A percentile compares a stretch with the other conserved stretches of the same genome.
These are phyloP conservation scores for Candida ficus DNA, from an alignment of 805 yeast species.

Conservation along the genomic window DNA sequence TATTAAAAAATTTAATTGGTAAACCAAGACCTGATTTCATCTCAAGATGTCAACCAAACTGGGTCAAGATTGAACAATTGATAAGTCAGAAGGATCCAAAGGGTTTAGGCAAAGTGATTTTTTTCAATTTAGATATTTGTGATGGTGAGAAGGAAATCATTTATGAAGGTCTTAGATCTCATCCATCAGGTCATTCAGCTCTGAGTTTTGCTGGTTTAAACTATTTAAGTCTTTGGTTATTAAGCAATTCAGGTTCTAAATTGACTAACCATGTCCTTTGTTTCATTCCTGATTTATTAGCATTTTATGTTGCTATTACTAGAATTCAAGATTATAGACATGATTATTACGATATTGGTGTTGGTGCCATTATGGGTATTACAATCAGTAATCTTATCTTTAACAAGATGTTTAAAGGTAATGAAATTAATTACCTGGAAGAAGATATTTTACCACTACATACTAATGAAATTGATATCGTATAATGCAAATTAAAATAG, in stretches of 20 bases:
- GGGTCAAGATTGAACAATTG: slow-evolving; percentile 8
- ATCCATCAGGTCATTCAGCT: slow-evolving; percentile 78
- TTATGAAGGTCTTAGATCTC: slow-evolving; percentile 70
- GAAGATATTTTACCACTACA: slow-evolving; percentile 12
- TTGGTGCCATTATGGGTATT: slow-evolving; percentile 69
- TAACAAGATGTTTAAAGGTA: slow-evolving; percentile 18
- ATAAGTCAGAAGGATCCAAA: slow-evolving; percentile 8
- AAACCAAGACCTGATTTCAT: slow-evolving; percentile 88
- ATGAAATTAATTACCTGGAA: slow-evolving; percentile 16
- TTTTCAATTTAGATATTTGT: slow-evolving; percentile 43
- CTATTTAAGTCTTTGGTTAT: slow-evolving; percentile 54
- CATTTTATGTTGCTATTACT: slow-evolving; percentile 70
- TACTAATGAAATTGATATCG: slow-evolving; percentile 1
- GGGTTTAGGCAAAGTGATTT: slow-evolving; percentile 3
- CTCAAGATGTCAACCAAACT: slow-evolving; percentile 69
- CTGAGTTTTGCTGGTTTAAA: slow-evolving; percentile 63
- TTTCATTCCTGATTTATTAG: slow-evolving; percentile 55
- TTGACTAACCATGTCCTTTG: slow-evolving; percentile 22
- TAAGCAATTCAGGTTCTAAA: slow-evolving; percentile 46
- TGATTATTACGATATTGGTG: slow-evolving; percentile 75
- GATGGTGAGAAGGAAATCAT: slow-evolving; percentile 40
- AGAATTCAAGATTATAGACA: slow-evolving; percentile 91
- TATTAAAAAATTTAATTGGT: slow-evolving; percentile 77
- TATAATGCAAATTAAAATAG: too few relatives aligned
- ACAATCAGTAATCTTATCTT: slow-evolving; percentile 11